phyloP scores from a whole-genome alignment of 371 early-diverging fungal genomes.

The Chytridium lagenaria region DNA sequence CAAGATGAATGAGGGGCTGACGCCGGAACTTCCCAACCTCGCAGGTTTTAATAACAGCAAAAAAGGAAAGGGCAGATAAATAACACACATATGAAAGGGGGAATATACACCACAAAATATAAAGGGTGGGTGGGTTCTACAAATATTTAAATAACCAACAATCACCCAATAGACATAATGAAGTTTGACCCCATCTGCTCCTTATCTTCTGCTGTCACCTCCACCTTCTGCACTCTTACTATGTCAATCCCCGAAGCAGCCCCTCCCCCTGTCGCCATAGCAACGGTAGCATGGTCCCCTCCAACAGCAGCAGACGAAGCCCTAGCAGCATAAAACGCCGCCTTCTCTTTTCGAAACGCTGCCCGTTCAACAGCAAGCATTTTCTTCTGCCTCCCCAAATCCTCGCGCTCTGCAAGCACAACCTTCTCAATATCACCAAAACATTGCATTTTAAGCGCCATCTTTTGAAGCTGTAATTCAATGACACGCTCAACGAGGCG shows the following conservation, averaged over 20 bases:
- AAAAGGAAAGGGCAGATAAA: constrained; percentile 2
- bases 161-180: neutral
- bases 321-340: constrained; percentile 23
- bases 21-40: too few species aligned
- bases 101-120: neutral
- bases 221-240: constrained; percentile 7
- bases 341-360: constrained; percentile 32
- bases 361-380: constrained; percentile 21
- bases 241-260: neutral
- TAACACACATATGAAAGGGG: neutral
- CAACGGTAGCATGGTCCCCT: neutral
- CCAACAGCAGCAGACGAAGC: neutral
- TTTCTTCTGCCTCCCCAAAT: constrained; percentile 83
- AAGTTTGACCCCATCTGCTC: constrained; percentile 12
- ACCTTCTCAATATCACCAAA: constrained; percentile 87
- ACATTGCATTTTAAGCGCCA: constrained; percentile 88
- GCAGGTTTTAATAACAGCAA: too few species aligned
- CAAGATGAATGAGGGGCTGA: too few species aligned
- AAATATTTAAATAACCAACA: too few species aligned
- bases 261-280: constrained; percentile 8
- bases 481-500: constrained; percentile 77
- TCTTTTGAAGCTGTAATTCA: constrained; percentile 83
- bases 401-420: constrained; percentile 80
- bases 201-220: constrained; percentile 7
- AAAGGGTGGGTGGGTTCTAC: too few species aligned